Evolutionary conservation across 139 green algal genomes (phyloP).

Genomic region (Closterium sp.): DNA sequence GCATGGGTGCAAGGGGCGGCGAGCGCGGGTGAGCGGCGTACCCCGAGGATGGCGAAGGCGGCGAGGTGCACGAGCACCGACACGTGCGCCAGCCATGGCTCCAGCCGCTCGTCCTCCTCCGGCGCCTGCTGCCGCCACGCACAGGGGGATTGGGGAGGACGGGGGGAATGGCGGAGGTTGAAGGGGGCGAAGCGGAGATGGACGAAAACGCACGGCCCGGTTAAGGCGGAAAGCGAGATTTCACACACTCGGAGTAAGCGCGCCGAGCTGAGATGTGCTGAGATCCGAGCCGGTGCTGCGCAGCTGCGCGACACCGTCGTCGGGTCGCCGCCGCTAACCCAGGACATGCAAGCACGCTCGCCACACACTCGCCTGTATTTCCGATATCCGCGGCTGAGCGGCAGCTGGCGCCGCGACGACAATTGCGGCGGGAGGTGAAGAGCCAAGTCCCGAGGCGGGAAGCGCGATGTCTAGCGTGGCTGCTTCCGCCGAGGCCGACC

Average conservation of each 20-base stretch:
- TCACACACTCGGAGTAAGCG: background rate
- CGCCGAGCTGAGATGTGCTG: background rate
- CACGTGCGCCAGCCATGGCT: background rate
- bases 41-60: conserved; percentile 37
- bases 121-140: background rate
- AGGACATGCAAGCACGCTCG: no score
- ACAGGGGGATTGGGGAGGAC: background rate
- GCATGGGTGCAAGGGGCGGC: background rate
- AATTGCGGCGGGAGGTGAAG: background rate
- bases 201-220: background rate
- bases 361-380: background rate
- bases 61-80: conserved; percentile 32
- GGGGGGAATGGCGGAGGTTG: background rate
- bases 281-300: background rate
- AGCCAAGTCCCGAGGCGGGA: background rate
- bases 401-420: background rate
- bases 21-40: background rate
- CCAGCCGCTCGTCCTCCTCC: background rate
- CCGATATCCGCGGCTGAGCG: background rate
- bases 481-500: background rate
- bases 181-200: background rate
- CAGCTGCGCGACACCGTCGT: no score
- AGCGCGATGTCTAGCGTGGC: background rate
- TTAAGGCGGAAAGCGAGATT: background rate
- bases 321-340: background rate